phyloP scores from a whole-genome alignment of 805 yeast species.

The Ogataea degrootiae region DNA sequence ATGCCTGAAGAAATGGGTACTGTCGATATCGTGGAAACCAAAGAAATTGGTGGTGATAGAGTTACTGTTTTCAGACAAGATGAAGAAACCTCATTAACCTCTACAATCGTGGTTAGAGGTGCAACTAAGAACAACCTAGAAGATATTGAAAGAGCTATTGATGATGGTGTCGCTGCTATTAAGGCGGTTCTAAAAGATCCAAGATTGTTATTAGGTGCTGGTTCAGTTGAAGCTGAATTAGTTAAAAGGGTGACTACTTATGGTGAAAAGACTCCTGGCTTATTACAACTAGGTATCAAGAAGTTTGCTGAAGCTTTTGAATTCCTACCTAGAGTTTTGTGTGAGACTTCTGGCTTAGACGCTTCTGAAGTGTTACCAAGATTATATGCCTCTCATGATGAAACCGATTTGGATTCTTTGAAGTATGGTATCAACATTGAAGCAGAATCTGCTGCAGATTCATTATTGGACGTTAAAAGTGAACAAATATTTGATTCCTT shows the following conservation, averaged over 20 bases:
- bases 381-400: slow-evolving; percentile 82
- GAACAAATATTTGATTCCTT: slow-evolving; percentile 75
- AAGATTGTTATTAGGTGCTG: slow-evolving; percentile 90
- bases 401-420: slow-evolving; percentile 32
- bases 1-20: slow-evolving; percentile 90
- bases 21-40: slow-evolving; percentile 82
- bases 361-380: slow-evolving; percentile 85
- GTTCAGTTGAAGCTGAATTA: slow-evolving; percentile 87
- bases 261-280: slow-evolving; percentile 94
- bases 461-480: slow-evolving; percentile 64
- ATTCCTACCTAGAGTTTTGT: slow-evolving; percentile 84
- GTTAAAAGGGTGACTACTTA: slow-evolving; percentile 72
- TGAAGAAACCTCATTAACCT: slow-evolving; percentile 63
- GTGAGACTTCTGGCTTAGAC: slow-evolving; percentile 93
- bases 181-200: slow-evolving; percentile 84
- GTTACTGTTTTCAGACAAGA: slow-evolving; percentile 90
- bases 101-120: slow-evolving; percentile 92
- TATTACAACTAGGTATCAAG: slow-evolving; percentile 89
- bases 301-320: slow-evolving; percentile 93
- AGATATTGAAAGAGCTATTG: slow-evolving; percentile 95
- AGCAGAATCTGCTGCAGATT: slow-evolving; percentile 53
- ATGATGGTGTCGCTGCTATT: slow-evolving; percentile 90
- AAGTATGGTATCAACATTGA: slow-evolving; percentile 74
- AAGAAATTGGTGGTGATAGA: slow-evolving; percentile 96
- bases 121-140: slow-evolving; percentile 93